A percentile compares a stretch with the other conserved stretches of the same genome.
These are phyloP conservation scores for Psilocybe sp. DNA, from an alignment of 768 basidiomycete genomes.

Conservation along the genomic window DNA sequence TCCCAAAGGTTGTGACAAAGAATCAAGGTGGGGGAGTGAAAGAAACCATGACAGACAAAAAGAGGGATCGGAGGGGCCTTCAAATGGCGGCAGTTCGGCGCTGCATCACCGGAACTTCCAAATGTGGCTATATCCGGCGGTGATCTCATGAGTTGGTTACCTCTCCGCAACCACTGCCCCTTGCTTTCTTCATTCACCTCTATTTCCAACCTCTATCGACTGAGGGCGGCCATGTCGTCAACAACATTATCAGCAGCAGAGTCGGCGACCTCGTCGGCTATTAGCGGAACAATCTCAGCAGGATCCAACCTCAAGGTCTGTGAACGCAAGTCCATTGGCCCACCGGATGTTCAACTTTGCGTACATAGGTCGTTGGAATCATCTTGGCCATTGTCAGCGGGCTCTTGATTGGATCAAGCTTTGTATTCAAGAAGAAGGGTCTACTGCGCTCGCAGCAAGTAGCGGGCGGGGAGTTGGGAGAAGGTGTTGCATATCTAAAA, in stretches of 20 bases:
- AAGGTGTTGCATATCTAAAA: slow-evolving; percentile 94
- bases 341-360: not conserved
- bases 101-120: no score
- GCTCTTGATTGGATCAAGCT: slow-evolving; percentile 85
- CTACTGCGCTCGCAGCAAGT: slow-evolving; percentile 62
- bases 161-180: no score
- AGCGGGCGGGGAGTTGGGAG: slow-evolving; percentile 73
- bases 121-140: no score
- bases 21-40: no score
- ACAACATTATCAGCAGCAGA: slow-evolving; percentile 31
- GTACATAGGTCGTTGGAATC: slow-evolving; percentile 65
- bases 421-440: slow-evolving; percentile 99
- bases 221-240: slow-evolving; percentile 24
- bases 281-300: slow-evolving; percentile 31
- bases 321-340: not conserved
- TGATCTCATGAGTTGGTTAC: no score
- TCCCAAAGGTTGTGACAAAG: no score
- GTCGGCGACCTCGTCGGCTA: slow-evolving; percentile 38
- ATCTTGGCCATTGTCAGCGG: slow-evolving; percentile 77
- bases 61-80: no score
- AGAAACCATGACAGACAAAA: no score
- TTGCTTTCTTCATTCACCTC: no score
- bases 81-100: no score
- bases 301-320: slow-evolving; percentile 52
- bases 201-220: no score